Base-by-base conservation (phyloP, 2,329 filamentous ascomycete genomes). In the Phyllachora maydis region DNA sequence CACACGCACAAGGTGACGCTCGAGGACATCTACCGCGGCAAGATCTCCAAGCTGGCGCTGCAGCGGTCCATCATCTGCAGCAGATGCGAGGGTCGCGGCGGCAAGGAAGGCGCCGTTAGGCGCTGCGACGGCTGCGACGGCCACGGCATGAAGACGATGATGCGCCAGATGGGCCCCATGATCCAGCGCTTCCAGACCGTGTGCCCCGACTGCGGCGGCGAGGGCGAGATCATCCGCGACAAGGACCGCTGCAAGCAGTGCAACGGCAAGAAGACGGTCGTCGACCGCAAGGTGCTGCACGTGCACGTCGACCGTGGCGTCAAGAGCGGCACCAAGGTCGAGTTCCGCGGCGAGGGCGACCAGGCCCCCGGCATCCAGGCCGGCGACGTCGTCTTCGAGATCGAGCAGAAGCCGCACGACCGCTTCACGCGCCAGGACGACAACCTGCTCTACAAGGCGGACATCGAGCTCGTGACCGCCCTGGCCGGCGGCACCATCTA, bases 91-190 rank as follows among this genome's bases (percentile, higher is more conserved):
- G 88, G 88, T 32, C 70, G 82, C 29, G 88, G 88, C 42, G 88
- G 88, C 35, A 98, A 98, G 60, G 85, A 95, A 35, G 88, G 88
- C 33, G 79, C 88, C n/a, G 85, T 95, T 34, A 85, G 83, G 58
- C 78, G 76, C 41, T 98, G 88, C 53, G 45, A 67, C 19, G 77
- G 81, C 42, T 98, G 88, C 50, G 81, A 91, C 41, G 88, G 88
- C 35, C 69, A 76, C 33, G 88, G 88, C 52, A 92, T 93, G 78
- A 95, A 95, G 75, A 93, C 79, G 19, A 95, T 98, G 85, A 93
- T 98, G 88, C 77, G 90, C 46, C 88, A 98, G 56, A 95, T 98
- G 83, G 88, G 88, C 24, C 88, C 88, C 29, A 98, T 98, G 88
- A 95, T 98, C 39, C 90, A 98, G 58, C 79, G 88, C 28, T 98